Evolutionary conservation across 169 alveolate species (phyloP).

Genomic region (Cyclospora cayetanensis): DNA sequence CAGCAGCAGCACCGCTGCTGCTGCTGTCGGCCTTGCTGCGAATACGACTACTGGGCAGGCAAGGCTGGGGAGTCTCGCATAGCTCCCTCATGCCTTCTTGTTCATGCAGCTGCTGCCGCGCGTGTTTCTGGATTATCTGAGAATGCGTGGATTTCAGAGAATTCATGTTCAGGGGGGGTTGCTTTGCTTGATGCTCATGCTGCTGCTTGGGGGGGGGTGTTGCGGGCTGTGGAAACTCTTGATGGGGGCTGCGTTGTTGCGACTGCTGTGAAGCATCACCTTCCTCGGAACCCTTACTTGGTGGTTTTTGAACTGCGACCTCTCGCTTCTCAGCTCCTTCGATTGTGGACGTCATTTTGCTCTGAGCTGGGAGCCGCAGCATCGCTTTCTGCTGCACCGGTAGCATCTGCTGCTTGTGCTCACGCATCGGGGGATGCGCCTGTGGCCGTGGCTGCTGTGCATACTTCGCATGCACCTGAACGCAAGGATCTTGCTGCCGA

Average conservation of each 20-base stretch:
- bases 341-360: too few species aligned
- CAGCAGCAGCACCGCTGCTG: neutral
- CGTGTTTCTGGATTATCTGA: neutral
- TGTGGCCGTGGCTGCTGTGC: neutral
- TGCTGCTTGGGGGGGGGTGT: too few species aligned
- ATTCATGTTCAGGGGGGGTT: neutral
- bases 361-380: neutral
- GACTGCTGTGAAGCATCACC: neutral
- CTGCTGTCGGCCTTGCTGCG: neutral
- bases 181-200: neutral
- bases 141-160: neutral
- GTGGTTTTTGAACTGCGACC: too few species aligned
- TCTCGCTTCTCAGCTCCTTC: too few species aligned
- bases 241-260: neutral
- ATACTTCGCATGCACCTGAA: neutral
- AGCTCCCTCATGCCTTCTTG: neutral
- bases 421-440: neutral
- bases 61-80: neutral
- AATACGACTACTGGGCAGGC: neutral
- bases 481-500: neutral
- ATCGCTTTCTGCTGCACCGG: neutral
- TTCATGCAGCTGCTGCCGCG: neutral
- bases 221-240: too few species aligned
- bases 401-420: neutral
- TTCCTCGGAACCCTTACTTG: too few species aligned